Evolutionary conservation across 2,329 filamentous ascomycete genomes (phyloP), one percentile per base, ranked within the genome.

Genomic region (Magnaporthiopsis incrustans): DNA sequence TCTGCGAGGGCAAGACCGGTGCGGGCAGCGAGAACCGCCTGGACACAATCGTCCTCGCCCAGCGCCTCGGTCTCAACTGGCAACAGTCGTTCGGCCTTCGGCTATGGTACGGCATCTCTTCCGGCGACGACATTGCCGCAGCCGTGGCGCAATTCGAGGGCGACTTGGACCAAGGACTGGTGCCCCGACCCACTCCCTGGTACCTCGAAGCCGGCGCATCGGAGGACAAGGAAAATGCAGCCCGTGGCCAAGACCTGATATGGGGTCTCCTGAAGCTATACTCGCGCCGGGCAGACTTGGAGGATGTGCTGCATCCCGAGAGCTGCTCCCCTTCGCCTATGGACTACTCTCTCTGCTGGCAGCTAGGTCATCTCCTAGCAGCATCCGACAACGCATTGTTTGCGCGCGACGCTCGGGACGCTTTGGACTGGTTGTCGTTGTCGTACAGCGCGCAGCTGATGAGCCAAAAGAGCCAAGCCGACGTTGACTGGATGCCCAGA

Each of bases 61-160:
- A 90, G 70, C 88, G 88, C 60, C 99, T 97, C 73, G 86, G 86
- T 5, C 81, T 99, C 50, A 90, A 96, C 73, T 99, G 95, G 95
- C 88, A 91, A 74, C 93, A 96, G 72, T 89, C 93, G 0, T 97
- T 99, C 74, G 94, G 91, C 14, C 82, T 99, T 61, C 87, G 93
- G 58, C 81, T 99, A 1, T 98, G 92, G 90, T 99, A 97, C 74
- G 88, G 88, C 59, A 90, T 87, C 57, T 81, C 85, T 2, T 79
- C 84, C 44, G 81, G 87, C 56, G 89, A 92, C 59, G 83, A 86
- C 50, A 81, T 97, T 58, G 85, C 88, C 61, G 79, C 82, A 59
- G 93, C 93, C 3, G 88, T 99, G 5, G 76, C 81, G 58, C 83
- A 84, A 33, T 99, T 92, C 75, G 81, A 86, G 66, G 80, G 87